Conservation (phyloP, 768 basidiomycete species). For the Rhodosporidiobolus sp. region DNA sequence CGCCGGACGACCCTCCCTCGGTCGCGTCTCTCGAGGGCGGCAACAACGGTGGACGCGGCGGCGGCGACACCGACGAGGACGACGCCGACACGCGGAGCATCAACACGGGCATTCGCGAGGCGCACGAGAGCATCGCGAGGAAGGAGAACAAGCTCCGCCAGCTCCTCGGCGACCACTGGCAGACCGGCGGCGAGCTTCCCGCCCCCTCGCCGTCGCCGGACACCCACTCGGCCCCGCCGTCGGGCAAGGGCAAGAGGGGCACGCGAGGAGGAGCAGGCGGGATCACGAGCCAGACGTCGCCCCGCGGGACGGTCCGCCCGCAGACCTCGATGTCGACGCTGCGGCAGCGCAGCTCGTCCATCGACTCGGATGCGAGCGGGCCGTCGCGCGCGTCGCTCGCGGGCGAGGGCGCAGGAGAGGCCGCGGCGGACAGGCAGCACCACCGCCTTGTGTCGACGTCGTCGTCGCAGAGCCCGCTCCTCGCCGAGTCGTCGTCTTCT, state of each 20-base stretch:
- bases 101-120: constrained; percentile 21
- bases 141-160: constrained; percentile 28
- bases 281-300: background rate
- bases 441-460: constrained; percentile 26
- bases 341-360: too few relatives aligned
- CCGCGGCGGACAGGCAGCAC: background rate
- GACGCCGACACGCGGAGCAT: constrained; percentile 20
- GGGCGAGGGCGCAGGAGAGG: too few relatives aligned
- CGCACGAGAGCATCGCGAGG: constrained; percentile 19
- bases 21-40: too few relatives aligned
- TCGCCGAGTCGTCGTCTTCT: background rate
- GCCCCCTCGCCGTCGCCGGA: background rate
- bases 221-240: background rate
- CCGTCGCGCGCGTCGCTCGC: too few relatives aligned
- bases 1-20: too few relatives aligned
- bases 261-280: background rate
- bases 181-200: background rate
- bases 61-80: constrained; percentile 9
- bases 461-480: constrained; percentile 19
- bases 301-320: background rate
- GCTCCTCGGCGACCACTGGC: constrained; percentile 26
- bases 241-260: background rate
- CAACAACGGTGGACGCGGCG: background rate
- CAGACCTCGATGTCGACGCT: background rate
- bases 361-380: background rate